phyloP scores from a whole-genome alignment of 1,139 yeast species.

The Candida sp. region DNA sequence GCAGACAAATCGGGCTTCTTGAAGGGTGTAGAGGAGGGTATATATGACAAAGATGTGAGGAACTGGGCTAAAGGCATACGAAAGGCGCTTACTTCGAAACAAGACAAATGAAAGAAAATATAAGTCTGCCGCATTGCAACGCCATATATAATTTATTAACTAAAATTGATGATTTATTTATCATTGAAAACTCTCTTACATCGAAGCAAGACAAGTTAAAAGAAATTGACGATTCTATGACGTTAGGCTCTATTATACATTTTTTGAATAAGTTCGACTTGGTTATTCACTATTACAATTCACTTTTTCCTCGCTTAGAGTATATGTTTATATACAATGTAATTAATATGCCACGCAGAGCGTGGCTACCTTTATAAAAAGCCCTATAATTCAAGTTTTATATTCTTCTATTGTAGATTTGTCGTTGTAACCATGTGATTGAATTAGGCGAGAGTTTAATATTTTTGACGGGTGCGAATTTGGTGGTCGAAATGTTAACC shows the following conservation, averaged over 20 bases:
- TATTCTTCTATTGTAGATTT: background rate
- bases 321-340: no score
- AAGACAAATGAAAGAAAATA: background rate
- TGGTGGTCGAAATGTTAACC: background rate
- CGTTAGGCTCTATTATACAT: no score
- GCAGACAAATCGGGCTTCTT: conserved; percentile 40
- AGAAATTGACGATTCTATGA: no score
- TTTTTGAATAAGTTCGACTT: no score
- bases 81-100: conserved; percentile 12
- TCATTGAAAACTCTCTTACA: conserved; percentile 14
- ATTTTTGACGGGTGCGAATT: background rate
- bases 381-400: background rate
- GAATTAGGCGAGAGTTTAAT: background rate
- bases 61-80: conserved; percentile 50
- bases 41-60: conserved; percentile 41
- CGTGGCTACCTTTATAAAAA: no score
- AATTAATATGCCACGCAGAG: no score
- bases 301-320: no score
- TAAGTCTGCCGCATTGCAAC: no score
- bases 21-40: conserved; percentile 35
- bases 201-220: background rate
- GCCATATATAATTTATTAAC: no score
- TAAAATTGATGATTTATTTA: no score
- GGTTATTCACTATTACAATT: no score
- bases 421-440: background rate